phyloP scores from a whole-genome alignment of 1,284 basidiomycete species.

The Xanthoconium separans region DNA sequence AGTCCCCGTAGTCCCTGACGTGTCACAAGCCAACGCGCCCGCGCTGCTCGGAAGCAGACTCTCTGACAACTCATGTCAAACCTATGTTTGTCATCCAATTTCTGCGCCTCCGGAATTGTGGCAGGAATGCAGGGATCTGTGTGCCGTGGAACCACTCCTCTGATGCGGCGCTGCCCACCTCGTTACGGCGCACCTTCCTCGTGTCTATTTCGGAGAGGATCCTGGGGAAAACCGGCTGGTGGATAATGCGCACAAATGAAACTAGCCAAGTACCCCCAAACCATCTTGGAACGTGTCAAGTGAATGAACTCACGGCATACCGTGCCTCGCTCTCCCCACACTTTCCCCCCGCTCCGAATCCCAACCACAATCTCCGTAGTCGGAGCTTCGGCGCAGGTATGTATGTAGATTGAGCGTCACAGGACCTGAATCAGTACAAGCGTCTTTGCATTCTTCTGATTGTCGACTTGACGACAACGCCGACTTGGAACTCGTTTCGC shows the following conservation, averaged over 20 bases:
- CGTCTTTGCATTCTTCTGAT: background rate
- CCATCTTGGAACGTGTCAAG: background rate
- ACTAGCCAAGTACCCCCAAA: background rate
- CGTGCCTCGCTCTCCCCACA: constrained; percentile 10
- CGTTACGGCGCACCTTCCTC: constrained; percentile 9
- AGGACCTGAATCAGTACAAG: background rate
- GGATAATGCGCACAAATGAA: constrained; percentile 9
- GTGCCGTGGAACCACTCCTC: constrained; percentile 2
- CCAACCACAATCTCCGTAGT: background rate
- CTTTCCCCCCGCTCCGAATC: background rate
- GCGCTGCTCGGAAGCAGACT: constrained; percentile 6
- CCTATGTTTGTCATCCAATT: constrained; percentile 6
- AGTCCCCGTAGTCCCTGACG: constrained; percentile 2
- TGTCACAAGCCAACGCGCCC: constrained; percentile 20
- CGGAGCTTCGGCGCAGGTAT: constrained; percentile 1
- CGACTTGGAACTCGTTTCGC: constrained; percentile 2
- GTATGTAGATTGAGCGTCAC: background rate
- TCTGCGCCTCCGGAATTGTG: constrained; percentile 10
- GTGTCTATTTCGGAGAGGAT: constrained; percentile 10
- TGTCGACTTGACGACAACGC: constrained; percentile 8
- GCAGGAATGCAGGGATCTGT: constrained; percentile 5
- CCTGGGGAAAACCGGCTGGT: background rate
- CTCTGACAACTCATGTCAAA: background rate
- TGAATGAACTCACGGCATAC: constrained; percentile 3
- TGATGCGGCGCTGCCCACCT: background rate